Evolutionary conservation across 208 protist genomes (phyloP), one percentile per base, ranked within the genome.

Genomic region (Herpetomonas samuelpessoai): DNA sequence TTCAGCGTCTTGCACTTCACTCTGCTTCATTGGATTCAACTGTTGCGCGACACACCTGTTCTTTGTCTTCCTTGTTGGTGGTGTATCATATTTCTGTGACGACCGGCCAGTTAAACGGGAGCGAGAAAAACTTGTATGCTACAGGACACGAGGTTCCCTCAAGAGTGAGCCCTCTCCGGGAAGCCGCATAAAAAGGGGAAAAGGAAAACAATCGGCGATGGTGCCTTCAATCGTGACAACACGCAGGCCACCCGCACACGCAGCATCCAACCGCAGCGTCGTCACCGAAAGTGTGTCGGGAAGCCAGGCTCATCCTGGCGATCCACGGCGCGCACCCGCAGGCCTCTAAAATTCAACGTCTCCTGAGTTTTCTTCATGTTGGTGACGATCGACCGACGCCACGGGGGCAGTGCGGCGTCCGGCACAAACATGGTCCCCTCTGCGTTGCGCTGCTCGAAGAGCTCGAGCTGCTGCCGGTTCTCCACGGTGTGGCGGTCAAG

Each of bases 251-350:
- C n/a, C n/a, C n/a, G n/a, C n/a, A 59, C 38, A 44, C 1, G 41
- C 2, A 57, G 21, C 35, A 41, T 14, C 35, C 9, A 14, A 41
- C 35, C 6, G 14, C 35, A 41, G 21, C 19, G 18, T 12, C 38
- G 16, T 71, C 71, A 93, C 16, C 83, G 78, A 62, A 91, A 93
- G 58, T 87, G 79, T 18, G 87, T 94, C 31, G 87, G 83, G 52
- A 94, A 94, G 21, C 87, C 87, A 27, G 82, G 83, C 55, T 94
- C 83, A 51, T 94, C 87, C 64, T 91, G 83, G 44, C 52, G 64
- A 56, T 93, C 81, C 31, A 71, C 84, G 46, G 79, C 75, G 7
- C 83, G 83, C 44, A 93, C 81, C 25, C 87, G 83, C 28, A 93
- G 72, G 0, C 87, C 87, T 2, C 81, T 66, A 57, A 91, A 86